Evolutionary conservation across 169 alveolate genomes (phyloP).

Genomic region (Plasmodium knowlesi): DNA sequence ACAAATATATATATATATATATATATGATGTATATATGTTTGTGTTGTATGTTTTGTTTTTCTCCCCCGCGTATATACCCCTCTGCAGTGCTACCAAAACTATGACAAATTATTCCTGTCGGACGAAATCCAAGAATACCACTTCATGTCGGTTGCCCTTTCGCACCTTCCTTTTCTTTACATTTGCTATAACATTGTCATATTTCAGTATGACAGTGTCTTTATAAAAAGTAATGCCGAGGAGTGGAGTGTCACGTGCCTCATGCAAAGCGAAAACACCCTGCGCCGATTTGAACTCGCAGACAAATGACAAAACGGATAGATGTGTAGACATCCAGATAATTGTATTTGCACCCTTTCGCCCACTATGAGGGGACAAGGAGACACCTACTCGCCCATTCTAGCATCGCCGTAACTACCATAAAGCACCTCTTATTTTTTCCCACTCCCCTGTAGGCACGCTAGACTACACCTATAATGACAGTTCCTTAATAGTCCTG

Average conservation of each 20-base stretch:
- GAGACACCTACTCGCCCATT: neutral
- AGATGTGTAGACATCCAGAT: neutral
- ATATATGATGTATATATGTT: neutral
- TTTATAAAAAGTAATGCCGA: slow-evolving; percentile 59
- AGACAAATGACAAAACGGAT: neutral
- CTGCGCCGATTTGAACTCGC: neutral
- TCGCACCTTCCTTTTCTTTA: slow-evolving; percentile 73
- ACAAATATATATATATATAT: neutral
- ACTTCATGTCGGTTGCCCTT: slow-evolving; percentile 68
- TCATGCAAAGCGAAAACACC: neutral
- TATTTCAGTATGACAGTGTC: slow-evolving; percentile 71
- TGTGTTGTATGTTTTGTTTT: neutral
- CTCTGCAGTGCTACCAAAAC: slow-evolving; percentile 53
- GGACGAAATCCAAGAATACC: slow-evolving; percentile 66
- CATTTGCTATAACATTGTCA: slow-evolving; percentile 64
- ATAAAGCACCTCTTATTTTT: neutral
- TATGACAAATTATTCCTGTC: slow-evolving; percentile 52
- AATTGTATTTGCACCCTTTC: neutral
- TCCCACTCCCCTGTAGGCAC: slow-evolving; percentile 17
- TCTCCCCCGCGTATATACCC: neutral
- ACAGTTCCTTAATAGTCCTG: slow-evolving; percentile 42
- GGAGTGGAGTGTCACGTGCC: neutral
- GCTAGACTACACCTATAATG: slow-evolving; percentile 57
- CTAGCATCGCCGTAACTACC: neutral
- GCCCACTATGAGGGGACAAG: neutral